Evolutionary conservation across 2,329 filamentous ascomycete species (phyloP), one percentile per base, ranked within the genome.

Genomic region (Ophiobolus disseminans): DNA sequence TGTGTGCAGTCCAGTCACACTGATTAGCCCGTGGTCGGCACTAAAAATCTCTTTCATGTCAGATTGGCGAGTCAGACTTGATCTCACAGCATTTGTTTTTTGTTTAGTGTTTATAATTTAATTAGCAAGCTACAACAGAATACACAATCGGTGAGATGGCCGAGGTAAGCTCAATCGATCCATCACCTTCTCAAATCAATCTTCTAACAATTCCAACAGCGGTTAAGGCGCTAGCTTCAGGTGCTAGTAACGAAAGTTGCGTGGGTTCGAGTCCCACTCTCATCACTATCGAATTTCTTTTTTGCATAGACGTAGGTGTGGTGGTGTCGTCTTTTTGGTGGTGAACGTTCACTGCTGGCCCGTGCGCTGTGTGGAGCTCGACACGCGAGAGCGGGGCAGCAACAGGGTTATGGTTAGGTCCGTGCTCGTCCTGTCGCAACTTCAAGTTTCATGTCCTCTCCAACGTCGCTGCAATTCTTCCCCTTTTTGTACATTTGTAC

Each of bases 181-280:
- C 25, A 3, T 3, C 25, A 3, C n/a, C 25, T n/a, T n/a, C 5
- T 3, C 10, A 2, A 9, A 28, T 28, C 25, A 5, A 5, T 28
- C 25, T 28, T 28, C 25, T 28, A 28, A 28, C 25, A 28, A 10
- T n/a, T 28, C 25, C 25, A 9, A 28, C 9, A 69, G 67, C 55
- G 66, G 67, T 69, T 67, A 70, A 65, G 67, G 67, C 67, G 67
- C 66, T 64, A 69, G 68, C 64, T 71, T 71, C 68, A 70, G 68
- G 67, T 71, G 65, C 68, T 70, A 64, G 66, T 70, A 56, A 56
- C 50, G 65, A 44, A 69, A 70, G 50, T 56, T 56, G 63, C 66
- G 67, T 67, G 67, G 62, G 67, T 68, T 55, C 66, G 66, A 70
- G 51, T 71, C 69, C 66, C 69, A 69, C 68, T 63, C 63, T 69